Evolutionary conservation across 768 basidiomycete genomes (phyloP), one percentile per base, ranked within the genome.

Genomic region (Panus rudis): DNA sequence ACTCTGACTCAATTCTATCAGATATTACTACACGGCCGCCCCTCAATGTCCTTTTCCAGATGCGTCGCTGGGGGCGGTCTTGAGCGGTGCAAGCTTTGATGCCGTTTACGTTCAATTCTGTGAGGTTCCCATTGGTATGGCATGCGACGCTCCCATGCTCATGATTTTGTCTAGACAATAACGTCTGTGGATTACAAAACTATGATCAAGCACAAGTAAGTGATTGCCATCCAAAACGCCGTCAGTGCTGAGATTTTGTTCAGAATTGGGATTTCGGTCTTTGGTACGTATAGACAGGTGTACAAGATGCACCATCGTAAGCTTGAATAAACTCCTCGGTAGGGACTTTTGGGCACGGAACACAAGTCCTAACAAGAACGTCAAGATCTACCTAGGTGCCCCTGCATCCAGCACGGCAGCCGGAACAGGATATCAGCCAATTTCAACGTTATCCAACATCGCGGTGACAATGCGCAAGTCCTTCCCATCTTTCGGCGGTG

Each of bases 181-280:
- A 72, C 51, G 49, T 44, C 2, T 72, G 72, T 39, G 68, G 66
- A 11, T 49, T 70, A 40, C 61, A 68, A 51, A 65, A 79, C 55
- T 79, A 76, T 53, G 66, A 76, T 48, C 61, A 62, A 34, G 74
- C 70, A 17, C 69, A 73, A 34, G 81, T 76, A 55, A 62, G 73
- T 60, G 13, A 28, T 11, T 39, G 11, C 38, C 19, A 17, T 35
- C 16, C 33, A 35, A 6, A 7, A 6, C 16, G 7, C 33, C 21
- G 16, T 8, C 33, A 7, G 33, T 35, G 33, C 33, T 35, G 33
- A 35, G n/a, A 35, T 35, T 16, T 17, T 17, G 6, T 20, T 6
- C 41, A 79, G 79, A 72, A 71, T 46, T 85, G 68, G 57, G 60
- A 68, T 37, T 63, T 60, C 44, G 63, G 61, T 31, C 33, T 61